Conservation (phyloP, 1,284 basidiomycete genomes). For the Ceratobasidium sp. region DNA sequence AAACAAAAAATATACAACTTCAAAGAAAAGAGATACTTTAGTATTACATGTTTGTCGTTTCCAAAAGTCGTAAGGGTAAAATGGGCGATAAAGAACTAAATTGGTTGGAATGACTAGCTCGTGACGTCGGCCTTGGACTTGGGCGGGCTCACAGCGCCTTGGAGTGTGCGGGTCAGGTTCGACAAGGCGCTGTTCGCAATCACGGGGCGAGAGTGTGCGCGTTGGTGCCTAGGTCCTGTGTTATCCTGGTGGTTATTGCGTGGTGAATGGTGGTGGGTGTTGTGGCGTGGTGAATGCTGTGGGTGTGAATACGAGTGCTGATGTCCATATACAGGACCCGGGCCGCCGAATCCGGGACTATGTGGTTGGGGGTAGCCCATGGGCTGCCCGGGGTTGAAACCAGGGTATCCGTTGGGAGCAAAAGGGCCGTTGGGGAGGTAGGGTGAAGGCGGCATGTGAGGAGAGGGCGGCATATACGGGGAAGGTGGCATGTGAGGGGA, state of each 20-base stretch:
- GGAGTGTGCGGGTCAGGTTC: conserved; percentile 3
- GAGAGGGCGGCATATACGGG: conserved; percentile 27
- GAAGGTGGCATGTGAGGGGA: conserved; percentile 24
- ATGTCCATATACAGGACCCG: conserved; percentile 8
- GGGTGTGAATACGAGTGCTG: conserved; percentile 31
- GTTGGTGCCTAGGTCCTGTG: conserved; percentile 25
- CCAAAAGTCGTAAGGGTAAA: conserved; percentile 19
- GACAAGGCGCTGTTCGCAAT: conserved; percentile 18
- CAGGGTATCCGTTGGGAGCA: conserved; percentile 14
- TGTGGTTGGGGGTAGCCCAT: conserved; percentile 20
- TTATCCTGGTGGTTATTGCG: background rate
- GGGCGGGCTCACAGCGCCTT: conserved; percentile 10
- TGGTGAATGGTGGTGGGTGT: background rate
- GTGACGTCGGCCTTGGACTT: conserved; percentile 37
- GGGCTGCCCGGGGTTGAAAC: background rate
- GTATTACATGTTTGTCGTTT: conserved; percentile 25
- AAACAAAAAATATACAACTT: conserved; percentile 25
- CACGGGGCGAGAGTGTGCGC: conserved; percentile 37
- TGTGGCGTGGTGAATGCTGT: background rate
- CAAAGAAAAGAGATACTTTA: conserved; percentile 31
- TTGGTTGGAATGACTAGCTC: conserved; percentile 12
- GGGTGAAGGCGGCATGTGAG: conserved; percentile 12
- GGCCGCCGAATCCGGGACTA: background rate
- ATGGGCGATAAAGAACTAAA: background rate
- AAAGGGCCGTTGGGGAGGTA: conserved; percentile 4